phyloP scores from a whole-genome alignment of 148 eudicot species.

The Chenopodium quinoa region DNA sequence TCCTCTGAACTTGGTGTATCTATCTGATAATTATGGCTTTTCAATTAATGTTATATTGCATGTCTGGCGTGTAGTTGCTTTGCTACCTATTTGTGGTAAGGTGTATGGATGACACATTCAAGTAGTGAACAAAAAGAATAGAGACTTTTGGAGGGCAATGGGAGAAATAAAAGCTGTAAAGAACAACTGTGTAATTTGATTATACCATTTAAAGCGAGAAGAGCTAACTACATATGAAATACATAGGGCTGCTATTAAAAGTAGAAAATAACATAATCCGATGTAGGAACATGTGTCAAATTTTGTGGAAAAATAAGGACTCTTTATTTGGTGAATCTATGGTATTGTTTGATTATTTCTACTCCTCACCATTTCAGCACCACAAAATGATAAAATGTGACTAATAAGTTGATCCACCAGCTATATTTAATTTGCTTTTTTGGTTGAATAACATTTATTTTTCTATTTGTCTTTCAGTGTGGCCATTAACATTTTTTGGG shows the following conservation, averaged over 20 bases:
- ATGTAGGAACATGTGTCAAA: not conserved
- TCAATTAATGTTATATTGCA: too few species aligned
- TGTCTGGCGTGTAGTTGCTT: not conserved
- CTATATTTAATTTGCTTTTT: not conserved
- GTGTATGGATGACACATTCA: not conserved
- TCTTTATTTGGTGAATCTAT: not conserved
- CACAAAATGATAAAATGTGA: constrained; percentile 36
- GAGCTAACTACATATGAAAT: not conserved
- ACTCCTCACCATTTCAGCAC: constrained; percentile 4
- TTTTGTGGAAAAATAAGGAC: not conserved
- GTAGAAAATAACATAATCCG: not conserved
- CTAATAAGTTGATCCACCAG: constrained; percentile 26
- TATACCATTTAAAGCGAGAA: not conserved
- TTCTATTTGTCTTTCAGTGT: constrained; percentile 57
- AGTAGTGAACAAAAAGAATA: not conserved
- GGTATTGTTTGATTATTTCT: not conserved
- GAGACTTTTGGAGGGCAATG: not conserved
- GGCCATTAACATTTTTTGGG: constrained; percentile 87
- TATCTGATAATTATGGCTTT: too few species aligned
- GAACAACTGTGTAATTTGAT: not conserved
- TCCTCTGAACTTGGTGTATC: too few species aligned
- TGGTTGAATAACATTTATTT: constrained; percentile 15
- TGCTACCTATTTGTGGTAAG: not conserved
- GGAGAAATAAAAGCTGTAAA: too few species aligned
- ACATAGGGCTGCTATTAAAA: not conserved